A percentile compares a stretch with the other conserved stretches of the same genome.
These are phyloP conservation scores for Juncus effusus DNA, from an alignment of 176 grass and related monocot genomes.

Conservation along the genomic window DNA sequence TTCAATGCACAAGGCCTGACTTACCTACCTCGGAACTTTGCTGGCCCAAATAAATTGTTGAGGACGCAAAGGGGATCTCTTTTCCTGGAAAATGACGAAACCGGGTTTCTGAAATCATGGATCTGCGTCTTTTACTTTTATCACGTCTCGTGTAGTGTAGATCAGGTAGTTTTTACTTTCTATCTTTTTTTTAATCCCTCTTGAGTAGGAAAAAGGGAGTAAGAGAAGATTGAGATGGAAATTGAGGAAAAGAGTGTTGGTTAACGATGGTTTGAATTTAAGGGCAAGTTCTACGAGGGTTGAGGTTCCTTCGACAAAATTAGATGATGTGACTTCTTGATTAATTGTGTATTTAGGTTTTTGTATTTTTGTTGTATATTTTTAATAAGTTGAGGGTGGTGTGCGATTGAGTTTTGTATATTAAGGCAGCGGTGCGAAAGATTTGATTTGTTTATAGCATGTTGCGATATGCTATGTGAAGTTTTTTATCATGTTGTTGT, in stretches of 20 bases:
- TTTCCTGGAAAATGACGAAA: no score
- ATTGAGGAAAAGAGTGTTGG: conserved; percentile 2
- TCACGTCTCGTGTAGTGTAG: no score
- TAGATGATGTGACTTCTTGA: conserved; percentile 7
- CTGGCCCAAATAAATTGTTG: no score
- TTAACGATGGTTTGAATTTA: conserved; percentile 30
- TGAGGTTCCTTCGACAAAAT: conserved; percentile 5
- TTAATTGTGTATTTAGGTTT: not conserved
- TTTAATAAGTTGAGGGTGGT: not conserved
- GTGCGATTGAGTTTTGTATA: not conserved
- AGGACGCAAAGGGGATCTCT: no score
- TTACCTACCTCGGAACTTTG: no score
- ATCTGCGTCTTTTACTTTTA: no score
- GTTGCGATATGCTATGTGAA: no score
- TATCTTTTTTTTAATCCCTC: no score
- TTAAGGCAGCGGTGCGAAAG: not conserved
- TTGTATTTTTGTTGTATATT: not conserved
- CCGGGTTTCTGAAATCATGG: no score
- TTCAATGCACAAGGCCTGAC: no score
- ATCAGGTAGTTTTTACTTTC: no score
- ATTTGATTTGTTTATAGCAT: conserved; percentile 8
- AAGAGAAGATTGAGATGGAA: conserved; percentile 45
- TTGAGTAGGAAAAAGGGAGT: conserved; percentile 40
- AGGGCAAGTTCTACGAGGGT: conserved; percentile 27
- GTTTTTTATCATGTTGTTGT: no score